Conservation (phyloP, 2,329 filamentous ascomycete species). For the Simplicillium aogashimaense region DNA sequence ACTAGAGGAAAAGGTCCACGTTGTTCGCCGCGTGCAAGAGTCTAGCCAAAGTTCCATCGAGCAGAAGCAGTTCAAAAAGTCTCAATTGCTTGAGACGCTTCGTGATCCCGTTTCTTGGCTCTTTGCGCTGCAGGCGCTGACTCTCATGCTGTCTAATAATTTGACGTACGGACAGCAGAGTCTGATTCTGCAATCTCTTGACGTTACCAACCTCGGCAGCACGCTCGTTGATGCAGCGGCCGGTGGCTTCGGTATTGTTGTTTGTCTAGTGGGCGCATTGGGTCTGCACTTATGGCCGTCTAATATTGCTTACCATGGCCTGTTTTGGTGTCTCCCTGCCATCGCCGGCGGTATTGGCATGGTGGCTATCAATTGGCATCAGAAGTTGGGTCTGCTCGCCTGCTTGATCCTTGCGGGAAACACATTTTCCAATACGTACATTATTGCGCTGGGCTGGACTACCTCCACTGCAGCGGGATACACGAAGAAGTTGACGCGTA, state of each 20-base stretch:
- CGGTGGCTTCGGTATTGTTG: no score
- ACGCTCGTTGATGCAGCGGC: no score
- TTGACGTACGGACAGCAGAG: slow-evolving; percentile 28
- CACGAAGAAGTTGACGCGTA: slow-evolving; percentile 32
- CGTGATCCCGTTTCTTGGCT: slow-evolving; percentile 20
- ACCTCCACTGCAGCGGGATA: slow-evolving; percentile 25
- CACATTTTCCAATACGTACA: slow-evolving; percentile 20
- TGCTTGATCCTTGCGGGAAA: slow-evolving; percentile 20
- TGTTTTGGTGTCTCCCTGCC: slow-evolving; percentile 15
- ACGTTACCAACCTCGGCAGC: slow-evolving; percentile 20
- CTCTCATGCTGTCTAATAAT: slow-evolving; percentile 26
- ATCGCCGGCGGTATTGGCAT: slow-evolving; percentile 16
- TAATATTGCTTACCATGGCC: slow-evolving; percentile 10
- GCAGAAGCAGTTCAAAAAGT: slow-evolving; percentile 23
- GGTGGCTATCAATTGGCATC: slow-evolving; percentile 15
- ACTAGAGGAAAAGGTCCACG: no score
- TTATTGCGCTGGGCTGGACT: slow-evolving; percentile 23
- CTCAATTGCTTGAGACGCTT: slow-evolving; percentile 17
- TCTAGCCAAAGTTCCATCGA: slow-evolving; percentile 24
- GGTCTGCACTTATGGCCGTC: no score
- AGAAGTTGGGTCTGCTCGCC: slow-evolving; percentile 13
- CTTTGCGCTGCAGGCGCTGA: slow-evolving; percentile 19
- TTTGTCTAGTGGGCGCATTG: no score
- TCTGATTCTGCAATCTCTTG: slow-evolving; percentile 22
- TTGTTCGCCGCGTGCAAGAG: no score